These are phyloP conservation scores for Heliosperma pusillum DNA, from an alignment of 148 eudicot species.

Conservation along the genomic window DNA sequence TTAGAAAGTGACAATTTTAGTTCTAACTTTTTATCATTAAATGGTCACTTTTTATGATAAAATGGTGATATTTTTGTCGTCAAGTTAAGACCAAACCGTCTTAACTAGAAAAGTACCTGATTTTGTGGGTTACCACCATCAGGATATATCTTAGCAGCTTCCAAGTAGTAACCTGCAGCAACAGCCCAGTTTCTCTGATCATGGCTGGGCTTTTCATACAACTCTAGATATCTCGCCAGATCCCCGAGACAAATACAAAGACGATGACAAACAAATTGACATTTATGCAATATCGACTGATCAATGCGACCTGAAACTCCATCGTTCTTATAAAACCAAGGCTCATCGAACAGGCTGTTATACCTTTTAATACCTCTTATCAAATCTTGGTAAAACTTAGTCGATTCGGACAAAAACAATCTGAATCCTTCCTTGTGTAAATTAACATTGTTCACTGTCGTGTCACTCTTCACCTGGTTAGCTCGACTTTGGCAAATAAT, in stretches of 20 bases:
- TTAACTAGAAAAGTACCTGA: conserved; percentile 58
- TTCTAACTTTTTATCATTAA: no score
- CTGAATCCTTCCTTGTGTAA: conserved; percentile 47
- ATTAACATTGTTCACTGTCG: conserved; percentile 24
- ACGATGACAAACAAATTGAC: conserved; percentile 64
- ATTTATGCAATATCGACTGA: conserved; percentile 37
- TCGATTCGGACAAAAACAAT: conserved; percentile 65
- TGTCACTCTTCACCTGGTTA: conserved; percentile 13
- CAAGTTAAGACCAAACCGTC: no score
- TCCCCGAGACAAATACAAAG: conserved; percentile 86
- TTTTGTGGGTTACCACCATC: conserved; percentile 95
- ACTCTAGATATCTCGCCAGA: conserved; percentile 73
- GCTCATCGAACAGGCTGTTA: conserved; percentile 48
- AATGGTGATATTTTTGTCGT: no score
- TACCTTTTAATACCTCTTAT: conserved; percentile 47
- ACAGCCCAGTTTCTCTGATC: conserved; percentile 58
- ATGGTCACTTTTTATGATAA: no score
- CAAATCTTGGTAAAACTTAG: conserved; percentile 62
- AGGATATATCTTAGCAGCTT: conserved; percentile 70
- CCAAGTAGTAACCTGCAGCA: conserved; percentile 69
- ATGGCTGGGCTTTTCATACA: conserved; percentile 44
- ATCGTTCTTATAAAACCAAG: conserved; percentile 34
- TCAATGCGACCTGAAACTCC: conserved; percentile 33
- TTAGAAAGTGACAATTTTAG: no score
- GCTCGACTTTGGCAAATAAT: conserved; percentile 35